These are phyloP conservation scores for Volutella citrinella DNA, from an alignment of 2,329 filamentous ascomycete genomes.

Conservation along the genomic window DNA sequence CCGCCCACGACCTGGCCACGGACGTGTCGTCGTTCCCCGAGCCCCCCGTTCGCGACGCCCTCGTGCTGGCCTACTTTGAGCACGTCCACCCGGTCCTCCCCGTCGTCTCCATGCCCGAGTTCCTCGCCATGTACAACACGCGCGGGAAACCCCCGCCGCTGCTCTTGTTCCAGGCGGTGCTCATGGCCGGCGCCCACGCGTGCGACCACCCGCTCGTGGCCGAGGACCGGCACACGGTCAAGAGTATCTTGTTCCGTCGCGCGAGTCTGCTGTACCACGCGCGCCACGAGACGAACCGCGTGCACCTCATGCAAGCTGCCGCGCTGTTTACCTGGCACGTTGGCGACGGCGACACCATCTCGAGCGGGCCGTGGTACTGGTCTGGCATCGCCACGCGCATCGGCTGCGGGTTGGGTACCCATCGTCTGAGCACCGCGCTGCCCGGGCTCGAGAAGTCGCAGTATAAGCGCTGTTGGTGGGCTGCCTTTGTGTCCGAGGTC, in stretches of 20 bases:
- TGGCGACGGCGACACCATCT: slow-evolving; percentile 19
- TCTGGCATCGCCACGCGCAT: slow-evolving; percentile 21
- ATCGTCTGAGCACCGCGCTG: slow-evolving; percentile 17
- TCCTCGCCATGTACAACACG: slow-evolving; percentile 17
- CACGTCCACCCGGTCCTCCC: slow-evolving; percentile 24
- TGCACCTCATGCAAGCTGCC: slow-evolving; percentile 22
- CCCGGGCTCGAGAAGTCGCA: slow-evolving; percentile 20
- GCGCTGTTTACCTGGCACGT: slow-evolving; percentile 23
- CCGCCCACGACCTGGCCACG: slow-evolving; percentile 17
- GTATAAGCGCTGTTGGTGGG: slow-evolving; percentile 24
- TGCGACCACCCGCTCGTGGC: slow-evolving; percentile 21
- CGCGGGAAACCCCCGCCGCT: slow-evolving; percentile 20
- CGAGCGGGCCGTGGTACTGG: slow-evolving; percentile 24
- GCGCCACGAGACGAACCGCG: slow-evolving; percentile 21
- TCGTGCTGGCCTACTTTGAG: slow-evolving; percentile 20
- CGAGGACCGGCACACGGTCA: slow-evolving; percentile 22
- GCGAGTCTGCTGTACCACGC: slow-evolving; percentile 25
- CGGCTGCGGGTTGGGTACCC: slow-evolving; percentile 17
- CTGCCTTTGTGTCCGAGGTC: slow-evolving; percentile 21
- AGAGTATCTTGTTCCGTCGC: slow-evolving; percentile 21
- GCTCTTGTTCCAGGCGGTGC: slow-evolving; percentile 18
- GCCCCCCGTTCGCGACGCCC: slow-evolving; percentile 22
- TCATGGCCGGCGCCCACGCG: slow-evolving; percentile 23
- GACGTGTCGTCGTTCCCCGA: slow-evolving; percentile 22
- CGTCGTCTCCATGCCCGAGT: slow-evolving; percentile 21